A percentile compares a stretch with the other conserved stretches of the same genome.
These are phyloP conservation scores for Tulasnella sp. DNA, from an alignment of 768 basidiomycete species.

Conservation along the genomic window DNA sequence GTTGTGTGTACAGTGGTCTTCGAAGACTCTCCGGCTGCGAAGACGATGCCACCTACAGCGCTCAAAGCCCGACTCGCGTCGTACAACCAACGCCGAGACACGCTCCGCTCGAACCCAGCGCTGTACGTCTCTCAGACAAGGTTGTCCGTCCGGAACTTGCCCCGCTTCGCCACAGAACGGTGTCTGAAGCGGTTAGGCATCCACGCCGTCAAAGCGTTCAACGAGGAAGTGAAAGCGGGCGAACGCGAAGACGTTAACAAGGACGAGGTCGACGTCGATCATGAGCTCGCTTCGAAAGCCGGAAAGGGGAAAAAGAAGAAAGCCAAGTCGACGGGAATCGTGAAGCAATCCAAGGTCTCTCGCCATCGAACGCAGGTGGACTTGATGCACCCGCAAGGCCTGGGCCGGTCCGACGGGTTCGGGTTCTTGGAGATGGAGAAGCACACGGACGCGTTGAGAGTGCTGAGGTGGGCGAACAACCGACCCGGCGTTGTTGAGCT, in stretches of 20 bases:
- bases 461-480: slow-evolving; percentile 91
- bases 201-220: slow-evolving; percentile 68
- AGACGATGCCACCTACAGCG: slow-evolving; percentile 55
- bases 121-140: slow-evolving; percentile 92
- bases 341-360: slow-evolving; percentile 88
- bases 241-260: slow-evolving; percentile 45
- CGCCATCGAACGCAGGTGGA: slow-evolving; percentile 51
- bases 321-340: slow-evolving; percentile 27
- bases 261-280: slow-evolving; percentile 56
- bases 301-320: slow-evolving; percentile 15
- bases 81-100: slow-evolving; percentile 69
- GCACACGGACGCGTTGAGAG: slow-evolving; percentile 83
- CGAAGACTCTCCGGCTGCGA: slow-evolving; percentile 74
- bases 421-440: slow-evolving; percentile 86
- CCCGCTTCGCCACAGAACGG: slow-evolving; percentile 80
- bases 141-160: slow-evolving; percentile 86
- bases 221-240: slow-evolving; percentile 60
- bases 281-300: slow-evolving; percentile 17
- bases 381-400: slow-evolving; percentile 77
- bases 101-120: slow-evolving; percentile 85
- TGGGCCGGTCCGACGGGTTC: slow-evolving; percentile 85
- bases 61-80: slow-evolving; percentile 76
- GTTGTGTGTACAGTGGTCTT: slow-evolving; percentile 83
- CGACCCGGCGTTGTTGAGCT: slow-evolving; percentile 54
- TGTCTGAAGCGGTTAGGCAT: slow-evolving; percentile 78